Evolutionary conservation across 805 yeast species (phyloP).

Genomic region (Schwanniomyces occidentalis): DNA sequence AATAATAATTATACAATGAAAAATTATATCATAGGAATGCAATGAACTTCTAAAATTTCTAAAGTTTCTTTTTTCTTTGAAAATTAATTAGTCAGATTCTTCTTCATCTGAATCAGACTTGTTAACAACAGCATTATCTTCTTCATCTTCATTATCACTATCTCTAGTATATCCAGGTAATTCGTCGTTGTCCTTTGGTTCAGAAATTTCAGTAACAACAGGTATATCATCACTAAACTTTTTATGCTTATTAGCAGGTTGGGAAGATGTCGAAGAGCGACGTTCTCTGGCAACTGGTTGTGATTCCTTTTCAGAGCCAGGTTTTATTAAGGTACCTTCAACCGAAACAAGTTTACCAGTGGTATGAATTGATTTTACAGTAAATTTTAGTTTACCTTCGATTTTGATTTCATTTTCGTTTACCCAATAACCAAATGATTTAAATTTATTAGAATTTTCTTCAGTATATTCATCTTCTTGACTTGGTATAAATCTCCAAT

Average conservation of each 20-base stretch:
- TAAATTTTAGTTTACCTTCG: slow-evolving; percentile 81
- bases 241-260: slow-evolving; percentile 33
- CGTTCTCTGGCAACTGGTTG: slow-evolving; percentile 52
- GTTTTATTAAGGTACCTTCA: slow-evolving; percentile 78
- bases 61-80: too few species aligned
- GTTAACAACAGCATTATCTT: slow-evolving; percentile 23
- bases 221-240: slow-evolving; percentile 42
- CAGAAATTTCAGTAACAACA: slow-evolving; percentile 15
- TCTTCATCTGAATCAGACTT: slow-evolving; percentile 23
- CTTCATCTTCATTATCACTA: slow-evolving; percentile 19
- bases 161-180: slow-evolving; percentile 15
- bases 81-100: slow-evolving; percentile 14
- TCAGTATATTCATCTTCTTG: slow-evolving; percentile 60
- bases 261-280: slow-evolving; percentile 27
- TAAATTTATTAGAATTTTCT: slow-evolving; percentile 31
- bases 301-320: slow-evolving; percentile 55
- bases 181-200: slow-evolving; percentile 16
- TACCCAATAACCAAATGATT: slow-evolving; percentile 83
- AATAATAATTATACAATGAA: too few species aligned
- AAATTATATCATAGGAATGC: too few species aligned
- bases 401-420: slow-evolving; percentile 72
- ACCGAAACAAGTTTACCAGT: slow-evolving; percentile 82
- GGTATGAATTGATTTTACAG: slow-evolving; percentile 68
- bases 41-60: too few species aligned
- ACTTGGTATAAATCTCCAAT: slow-evolving; percentile 82